Conservation (phyloP, 768 basidiomycete species). For the Pleurotus tuber-regium region DNA sequence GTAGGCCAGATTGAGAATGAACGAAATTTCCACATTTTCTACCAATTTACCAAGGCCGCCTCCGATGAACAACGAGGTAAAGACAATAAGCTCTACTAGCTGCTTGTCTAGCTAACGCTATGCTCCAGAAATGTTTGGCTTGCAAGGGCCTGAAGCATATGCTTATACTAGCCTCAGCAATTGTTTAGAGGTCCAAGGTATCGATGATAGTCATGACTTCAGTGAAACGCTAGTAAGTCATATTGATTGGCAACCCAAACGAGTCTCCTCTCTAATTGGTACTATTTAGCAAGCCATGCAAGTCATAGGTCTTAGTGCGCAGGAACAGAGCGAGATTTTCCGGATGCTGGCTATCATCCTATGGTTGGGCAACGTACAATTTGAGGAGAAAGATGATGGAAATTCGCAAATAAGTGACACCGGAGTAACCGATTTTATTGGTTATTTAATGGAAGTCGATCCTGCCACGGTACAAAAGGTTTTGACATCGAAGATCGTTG, state of each 20-base stretch:
- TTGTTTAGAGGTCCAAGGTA: slow-evolving; percentile 87
- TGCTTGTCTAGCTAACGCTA: slow-evolving; percentile 14
- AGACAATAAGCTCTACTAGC: slow-evolving; percentile 16
- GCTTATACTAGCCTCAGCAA: slow-evolving; percentile 91
- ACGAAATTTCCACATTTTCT: slow-evolving; percentile 98
- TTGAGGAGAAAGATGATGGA: slow-evolving; percentile 84
- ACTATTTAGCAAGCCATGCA: slow-evolving; percentile 82
- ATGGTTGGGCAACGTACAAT: slow-evolving; percentile 97
- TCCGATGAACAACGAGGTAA: slow-evolving; percentile 84
- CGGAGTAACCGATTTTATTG: slow-evolving; percentile 92
- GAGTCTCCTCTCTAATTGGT: slow-evolving; percentile 6
- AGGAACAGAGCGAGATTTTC: slow-evolving; percentile 92
- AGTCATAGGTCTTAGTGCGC: slow-evolving; percentile 78
- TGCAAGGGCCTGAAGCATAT: slow-evolving; percentile 96
- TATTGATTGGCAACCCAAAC: background rate
- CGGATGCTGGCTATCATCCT: slow-evolving; percentile 88
- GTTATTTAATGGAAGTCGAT: slow-evolving; percentile 91
- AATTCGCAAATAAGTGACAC: slow-evolving; percentile 80
- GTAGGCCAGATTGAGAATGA: slow-evolving; percentile 97
- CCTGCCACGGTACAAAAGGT: slow-evolving; percentile 79
- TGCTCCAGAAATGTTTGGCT: slow-evolving; percentile 82
- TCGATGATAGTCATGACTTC: slow-evolving; percentile 88
- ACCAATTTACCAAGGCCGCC: slow-evolving; percentile 97
- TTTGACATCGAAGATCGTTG: slow-evolving; percentile 80
- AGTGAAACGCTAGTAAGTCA: slow-evolving; percentile 77